phyloP scores from a whole-genome alignment of 2,329 filamentous ascomycete species.

The Chlorencoelia australis region DNA sequence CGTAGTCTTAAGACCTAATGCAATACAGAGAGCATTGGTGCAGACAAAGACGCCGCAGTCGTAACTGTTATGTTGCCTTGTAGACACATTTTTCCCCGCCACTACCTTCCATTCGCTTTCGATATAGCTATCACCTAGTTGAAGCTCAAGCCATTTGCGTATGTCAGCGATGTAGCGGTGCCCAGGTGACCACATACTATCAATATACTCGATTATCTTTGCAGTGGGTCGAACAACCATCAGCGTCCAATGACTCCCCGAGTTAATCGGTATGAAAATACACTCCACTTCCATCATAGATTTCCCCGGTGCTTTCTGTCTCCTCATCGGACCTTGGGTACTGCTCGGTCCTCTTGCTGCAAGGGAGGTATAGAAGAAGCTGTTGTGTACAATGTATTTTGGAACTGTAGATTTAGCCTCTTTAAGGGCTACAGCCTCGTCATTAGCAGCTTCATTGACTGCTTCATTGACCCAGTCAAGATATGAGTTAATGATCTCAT shows the following conservation, averaged over 20 bases:
- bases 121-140: constrained; percentile 46
- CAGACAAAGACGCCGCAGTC: constrained; percentile 74
- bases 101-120: constrained; percentile 50
- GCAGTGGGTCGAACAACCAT: constrained; percentile 53
- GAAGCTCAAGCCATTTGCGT: constrained; percentile 45
- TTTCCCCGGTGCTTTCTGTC: constrained; percentile 44
- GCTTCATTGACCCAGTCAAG: constrained; percentile 50
- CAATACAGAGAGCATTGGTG: constrained; percentile 56
- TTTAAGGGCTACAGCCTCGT: constrained; percentile 12
- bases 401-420: constrained; percentile 38
- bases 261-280: constrained; percentile 60
- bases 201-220: constrained; percentile 56
- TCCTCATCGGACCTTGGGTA: constrained; percentile 46
- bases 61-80: constrained; percentile 53
- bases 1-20: constrained; percentile 30
- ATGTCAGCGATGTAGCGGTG: constrained; percentile 33
- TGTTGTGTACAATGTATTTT: constrained; percentile 52
- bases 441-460: constrained; percentile 47
- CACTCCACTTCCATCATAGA: constrained; percentile 57
- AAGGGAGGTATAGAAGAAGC: constrained; percentile 53
- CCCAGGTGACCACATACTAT: constrained; percentile 45
- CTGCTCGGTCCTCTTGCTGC: constrained; percentile 36
- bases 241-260: constrained; percentile 59
- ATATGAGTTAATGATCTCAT: constrained; percentile 62
- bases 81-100: constrained; percentile 37